phyloP scores from a whole-genome alignment of 148 eudicot genomes.

The Camellia japonica region DNA sequence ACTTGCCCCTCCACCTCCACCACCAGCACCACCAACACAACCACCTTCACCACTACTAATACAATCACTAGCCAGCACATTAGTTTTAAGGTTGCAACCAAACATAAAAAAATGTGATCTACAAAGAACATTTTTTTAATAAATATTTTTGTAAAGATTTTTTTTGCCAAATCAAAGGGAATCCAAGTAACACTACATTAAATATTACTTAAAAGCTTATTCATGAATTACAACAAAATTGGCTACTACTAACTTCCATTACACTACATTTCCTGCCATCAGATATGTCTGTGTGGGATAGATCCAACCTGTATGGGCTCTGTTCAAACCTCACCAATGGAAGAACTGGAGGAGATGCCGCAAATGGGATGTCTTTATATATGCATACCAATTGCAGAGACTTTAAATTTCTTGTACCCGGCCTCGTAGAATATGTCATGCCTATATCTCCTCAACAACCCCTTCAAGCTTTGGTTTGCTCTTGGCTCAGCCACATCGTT shows the following conservation, averaged over 20 bases:
- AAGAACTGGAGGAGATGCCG: background rate
- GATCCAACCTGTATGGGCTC: background rate
- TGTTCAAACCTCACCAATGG: background rate
- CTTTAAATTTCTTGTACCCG: background rate
- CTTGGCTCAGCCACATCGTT: constrained; percentile 64
- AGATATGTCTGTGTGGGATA: background rate
- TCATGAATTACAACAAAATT: background rate
- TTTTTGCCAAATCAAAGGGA: too few relatives aligned
- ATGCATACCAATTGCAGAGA: background rate
- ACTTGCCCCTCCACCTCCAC: too few relatives aligned
- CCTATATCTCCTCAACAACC: constrained; percentile 38
- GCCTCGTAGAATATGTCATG: background rate
- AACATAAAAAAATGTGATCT: too few relatives aligned
- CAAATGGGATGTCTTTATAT: background rate
- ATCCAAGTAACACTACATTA: too few relatives aligned
- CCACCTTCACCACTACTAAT: too few relatives aligned
- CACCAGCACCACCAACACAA: too few relatives aligned
- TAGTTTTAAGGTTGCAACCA: too few relatives aligned
- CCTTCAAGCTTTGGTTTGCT: constrained; percentile 35
- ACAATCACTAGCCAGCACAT: too few relatives aligned
- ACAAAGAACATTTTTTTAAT: too few relatives aligned
- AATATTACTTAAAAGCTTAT: too few relatives aligned
- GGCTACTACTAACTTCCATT: background rate
- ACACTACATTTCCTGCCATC: background rate
- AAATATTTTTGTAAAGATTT: too few relatives aligned